Evolutionary conservation across 257 asterid species (phyloP).

Genomic region (Scutellaria barbata): DNA sequence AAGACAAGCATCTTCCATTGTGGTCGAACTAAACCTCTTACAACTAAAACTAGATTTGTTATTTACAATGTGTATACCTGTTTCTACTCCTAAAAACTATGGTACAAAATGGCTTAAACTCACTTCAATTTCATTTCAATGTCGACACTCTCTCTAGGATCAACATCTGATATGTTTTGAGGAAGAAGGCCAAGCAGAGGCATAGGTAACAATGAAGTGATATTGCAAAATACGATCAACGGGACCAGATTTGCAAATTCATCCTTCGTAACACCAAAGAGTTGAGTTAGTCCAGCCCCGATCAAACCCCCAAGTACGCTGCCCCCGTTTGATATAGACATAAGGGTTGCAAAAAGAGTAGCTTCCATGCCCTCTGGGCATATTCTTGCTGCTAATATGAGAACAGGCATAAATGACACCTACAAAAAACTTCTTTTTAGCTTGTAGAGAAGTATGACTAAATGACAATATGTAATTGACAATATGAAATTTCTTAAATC

Average conservation of each 20-base stretch:
- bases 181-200: slow-evolving; percentile 90
- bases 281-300: slow-evolving; percentile 83
- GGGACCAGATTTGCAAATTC: slow-evolving; percentile 62
- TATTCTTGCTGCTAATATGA: slow-evolving; percentile 80
- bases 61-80: slow-evolving; percentile 33
- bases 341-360: slow-evolving; percentile 85
- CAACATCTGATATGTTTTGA: slow-evolving; percentile 42
- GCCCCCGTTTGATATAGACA: slow-evolving; percentile 87
- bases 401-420: slow-evolving; percentile 95
- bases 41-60: slow-evolving; percentile 5
- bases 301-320: slow-evolving; percentile 80
- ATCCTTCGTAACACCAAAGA: slow-evolving; percentile 80
- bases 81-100: neutral
- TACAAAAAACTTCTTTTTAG: slow-evolving; percentile 34
- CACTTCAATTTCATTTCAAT: slow-evolving; percentile 61
- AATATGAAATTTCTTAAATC: no score
- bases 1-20: neutral
- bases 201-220: slow-evolving; percentile 82
- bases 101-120: slow-evolving; percentile 11
- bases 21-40: no score
- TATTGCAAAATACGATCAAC: slow-evolving; percentile 74
- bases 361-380: slow-evolving; percentile 95
- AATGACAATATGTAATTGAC: no score
- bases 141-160: slow-evolving; percentile 45
- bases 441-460: neutral